phyloP scores from a whole-genome alignment of 75 land plant genomes.

The Selaginella tamariscina region DNA sequence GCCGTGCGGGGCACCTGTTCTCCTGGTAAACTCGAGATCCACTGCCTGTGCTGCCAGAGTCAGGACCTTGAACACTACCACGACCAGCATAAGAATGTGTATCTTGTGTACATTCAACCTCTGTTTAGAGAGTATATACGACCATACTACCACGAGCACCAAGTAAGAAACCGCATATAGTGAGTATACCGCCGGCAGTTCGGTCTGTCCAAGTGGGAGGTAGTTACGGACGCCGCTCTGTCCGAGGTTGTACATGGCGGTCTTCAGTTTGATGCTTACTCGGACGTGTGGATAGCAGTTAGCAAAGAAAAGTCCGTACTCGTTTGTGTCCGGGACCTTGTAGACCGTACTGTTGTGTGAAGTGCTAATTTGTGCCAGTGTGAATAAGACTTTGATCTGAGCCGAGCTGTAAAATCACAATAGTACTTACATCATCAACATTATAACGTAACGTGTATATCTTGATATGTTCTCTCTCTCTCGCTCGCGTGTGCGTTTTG shows the following conservation, averaged over 20 bases:
- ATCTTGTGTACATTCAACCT: constrained; percentile 36
- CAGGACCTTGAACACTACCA: constrained; percentile 45
- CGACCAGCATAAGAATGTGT: constrained; percentile 55
- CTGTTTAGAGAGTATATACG: constrained; percentile 29
- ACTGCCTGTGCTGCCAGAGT: constrained; percentile 56
- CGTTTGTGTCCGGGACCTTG: constrained; percentile 34
- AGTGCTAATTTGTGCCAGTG: constrained; percentile 22
- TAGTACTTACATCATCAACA: too few relatives aligned
- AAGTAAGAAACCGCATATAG: constrained; percentile 31
- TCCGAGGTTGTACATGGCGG: constrained; percentile 51
- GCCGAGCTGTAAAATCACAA: constrained; percentile 16
- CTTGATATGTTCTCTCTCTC: too few relatives aligned
- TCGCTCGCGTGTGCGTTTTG: too few relatives aligned
- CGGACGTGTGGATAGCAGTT: constrained; percentile 32
- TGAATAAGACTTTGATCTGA: constrained; percentile 34
- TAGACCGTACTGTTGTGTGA: neutral
- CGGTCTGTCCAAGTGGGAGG: constrained; percentile 48
- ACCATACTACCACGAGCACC: constrained; percentile 36
- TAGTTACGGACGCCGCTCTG: constrained; percentile 23
- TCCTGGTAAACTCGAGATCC: constrained; percentile 51
- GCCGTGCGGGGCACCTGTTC: constrained; percentile 61
- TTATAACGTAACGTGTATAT: too few relatives aligned
- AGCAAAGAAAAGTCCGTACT: constrained; percentile 50
- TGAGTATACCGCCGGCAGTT: constrained; percentile 50
- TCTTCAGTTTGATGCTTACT: constrained; percentile 36